Evolutionary conservation across 768 basidiomycete species (phyloP), one percentile per base, ranked within the genome.

Genomic region (Royoungia palumana): DNA sequence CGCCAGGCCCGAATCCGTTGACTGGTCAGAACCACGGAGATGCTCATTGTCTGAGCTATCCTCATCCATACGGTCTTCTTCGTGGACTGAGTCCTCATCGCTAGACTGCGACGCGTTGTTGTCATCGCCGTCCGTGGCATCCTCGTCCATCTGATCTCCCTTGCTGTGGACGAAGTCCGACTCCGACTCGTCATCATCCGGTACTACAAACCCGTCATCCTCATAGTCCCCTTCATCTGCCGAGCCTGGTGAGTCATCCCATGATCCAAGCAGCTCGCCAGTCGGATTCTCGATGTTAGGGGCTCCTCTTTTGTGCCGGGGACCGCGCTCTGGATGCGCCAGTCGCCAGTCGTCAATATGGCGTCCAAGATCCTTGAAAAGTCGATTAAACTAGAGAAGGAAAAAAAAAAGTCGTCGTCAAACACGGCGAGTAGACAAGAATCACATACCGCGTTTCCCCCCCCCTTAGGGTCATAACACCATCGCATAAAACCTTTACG

Each of bases 191-290:
- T 44, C 47, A 9, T 14, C 11, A 22, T 59, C 58, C 3, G 54
- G 30, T 20, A 30, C 34, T 5, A 55, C 10, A 22, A 58, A 62
- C 14, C 12, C 1, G 7, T 55, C 52, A 3, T 1, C 19, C 3
- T 58, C 56, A 11, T 51, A 47, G 1, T 43, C 46, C 1, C 48
- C 48, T 40, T 60, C 60, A 1, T 2, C 57, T 4, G 56, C 56
- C 2, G 56, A 53, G 8, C 53, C 53, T 2, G 1, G 16, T 3
- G 6, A 30, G 11, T 59, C 56, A 34, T 62, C 35, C 53, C 53
- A 46, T 0, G 44, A 47, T 20, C 60, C 60, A 9, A 62, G 17
- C 2, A 45, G 41, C 13, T 61, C 51, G 13, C 59, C 51, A 6
- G 45, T 43, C 0, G 51, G 59, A 36, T 60, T 54, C 36, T 49